phyloP scores from a whole-genome alignment of 805 yeast species.

The Ogataea polymorpha region DNA sequence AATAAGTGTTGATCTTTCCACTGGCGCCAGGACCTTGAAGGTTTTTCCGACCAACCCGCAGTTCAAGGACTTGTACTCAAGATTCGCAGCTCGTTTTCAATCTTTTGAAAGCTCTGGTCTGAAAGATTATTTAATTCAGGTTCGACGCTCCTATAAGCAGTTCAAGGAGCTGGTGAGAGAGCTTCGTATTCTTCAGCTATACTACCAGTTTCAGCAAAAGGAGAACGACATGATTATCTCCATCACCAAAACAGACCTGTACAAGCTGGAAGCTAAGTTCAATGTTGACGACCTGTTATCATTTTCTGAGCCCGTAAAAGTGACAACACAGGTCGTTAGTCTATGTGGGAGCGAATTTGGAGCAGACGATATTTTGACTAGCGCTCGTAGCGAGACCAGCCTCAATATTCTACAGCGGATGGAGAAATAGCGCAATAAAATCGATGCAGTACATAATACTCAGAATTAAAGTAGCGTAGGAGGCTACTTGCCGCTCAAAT shows the following conservation, averaged over 20 bases:
- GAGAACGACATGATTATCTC: slow-evolving; percentile 3
- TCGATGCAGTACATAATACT: not conserved
- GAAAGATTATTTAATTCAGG: slow-evolving; percentile 8
- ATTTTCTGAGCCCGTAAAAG: slow-evolving; percentile 7
- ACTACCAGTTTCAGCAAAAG: slow-evolving; percentile 10
- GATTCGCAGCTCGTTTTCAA: not conserved
- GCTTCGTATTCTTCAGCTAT: slow-evolving; percentile 10
- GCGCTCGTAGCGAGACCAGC: slow-evolving; percentile 2
- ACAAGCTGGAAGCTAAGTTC: slow-evolving; percentile 11
- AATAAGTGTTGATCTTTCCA: slow-evolving; percentile 5
- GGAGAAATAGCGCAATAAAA: slow-evolving; percentile 4
- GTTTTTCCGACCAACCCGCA: slow-evolving; percentile 1
- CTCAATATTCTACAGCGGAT: slow-evolving; percentile 10
- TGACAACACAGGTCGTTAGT: slow-evolving; percentile 3
- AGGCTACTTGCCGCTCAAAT: slow-evolving; percentile 4
- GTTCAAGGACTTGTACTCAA: slow-evolving; percentile 4
- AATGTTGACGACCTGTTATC: slow-evolving; percentile 8
- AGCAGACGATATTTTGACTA: slow-evolving; percentile 7
- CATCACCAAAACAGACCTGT: slow-evolving; percentile 11
- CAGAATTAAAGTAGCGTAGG: not conserved
- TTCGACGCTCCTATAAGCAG: not conserved
- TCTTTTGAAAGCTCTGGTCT: not conserved
- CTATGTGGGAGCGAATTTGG: not conserved
- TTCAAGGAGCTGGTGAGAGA: slow-evolving; percentile 13
- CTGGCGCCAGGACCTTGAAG: slow-evolving; percentile 2